Evolutionary conservation across 176 grass and related monocot species (phyloP).

Genomic region (Aegilops longissima): DNA sequence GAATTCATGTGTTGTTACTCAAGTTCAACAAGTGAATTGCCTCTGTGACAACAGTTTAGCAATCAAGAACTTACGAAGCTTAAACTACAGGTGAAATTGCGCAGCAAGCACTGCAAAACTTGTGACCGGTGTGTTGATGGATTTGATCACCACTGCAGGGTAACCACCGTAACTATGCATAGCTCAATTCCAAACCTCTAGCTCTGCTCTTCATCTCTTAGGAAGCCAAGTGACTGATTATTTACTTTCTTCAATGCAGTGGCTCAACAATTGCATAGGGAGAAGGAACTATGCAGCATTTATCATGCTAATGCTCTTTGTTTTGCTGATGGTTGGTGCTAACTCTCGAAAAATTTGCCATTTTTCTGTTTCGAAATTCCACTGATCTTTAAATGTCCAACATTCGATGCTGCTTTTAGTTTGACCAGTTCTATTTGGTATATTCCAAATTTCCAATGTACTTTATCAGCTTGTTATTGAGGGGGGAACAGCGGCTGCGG

Average conservation of each 20-base stretch:
- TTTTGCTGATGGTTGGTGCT: slow-evolving; percentile 70
- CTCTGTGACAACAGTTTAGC: background rate
- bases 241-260: slow-evolving; percentile 46
- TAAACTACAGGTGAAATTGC: slow-evolving; percentile 71
- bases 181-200: background rate
- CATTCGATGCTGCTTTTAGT: background rate
- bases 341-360: background rate
- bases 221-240: slow-evolving; percentile 5
- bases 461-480: slow-evolving; percentile 71
- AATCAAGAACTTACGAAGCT: background rate
- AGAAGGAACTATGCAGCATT: slow-evolving; percentile 85
- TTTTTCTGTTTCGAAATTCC: background rate
- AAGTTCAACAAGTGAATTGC: background rate
- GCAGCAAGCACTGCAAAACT: slow-evolving; percentile 96
- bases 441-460: background rate
- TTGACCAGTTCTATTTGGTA: background rate
- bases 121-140: slow-evolving; percentile 93
- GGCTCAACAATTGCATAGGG: slow-evolving; percentile 99
- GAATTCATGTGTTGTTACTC: background rate
- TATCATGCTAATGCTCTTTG: slow-evolving; percentile 82
- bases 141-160: slow-evolving; percentile 99
- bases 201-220: background rate
- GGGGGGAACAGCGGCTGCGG: slow-evolving; percentile 62
- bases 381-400: background rate
- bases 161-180: slow-evolving; percentile 21